Conservation (phyloP, 2,329 filamentous ascomycete genomes). For the Metarhizium album region DNA sequence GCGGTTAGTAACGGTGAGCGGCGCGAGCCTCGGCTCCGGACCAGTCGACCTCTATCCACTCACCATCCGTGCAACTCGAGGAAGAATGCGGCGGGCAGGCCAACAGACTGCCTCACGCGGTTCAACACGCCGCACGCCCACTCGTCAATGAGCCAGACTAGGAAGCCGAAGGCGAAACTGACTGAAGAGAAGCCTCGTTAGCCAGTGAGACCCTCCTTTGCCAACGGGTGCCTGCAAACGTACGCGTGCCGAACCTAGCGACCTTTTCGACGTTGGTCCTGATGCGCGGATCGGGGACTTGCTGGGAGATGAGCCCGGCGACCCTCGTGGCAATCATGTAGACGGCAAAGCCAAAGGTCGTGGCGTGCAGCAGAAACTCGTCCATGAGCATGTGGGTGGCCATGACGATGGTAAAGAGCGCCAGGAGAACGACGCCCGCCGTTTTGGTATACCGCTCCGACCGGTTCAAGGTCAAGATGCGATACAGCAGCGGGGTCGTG, state of each 20-base stretch:
- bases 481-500: constrained; percentile 29
- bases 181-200: constrained; percentile 12
- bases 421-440: constrained; percentile 12
- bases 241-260: constrained; percentile 12
- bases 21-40: too few relatives aligned
- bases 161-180: constrained; percentile 26
- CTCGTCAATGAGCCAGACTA: constrained; percentile 28
- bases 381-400: constrained; percentile 31
- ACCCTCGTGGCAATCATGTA: constrained; percentile 22
- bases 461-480: constrained; percentile 25
- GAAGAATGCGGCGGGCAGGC: constrained; percentile 26
- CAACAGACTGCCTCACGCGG: constrained; percentile 16
- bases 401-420: constrained; percentile 24
- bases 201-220: not conserved
- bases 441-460: constrained; percentile 14
- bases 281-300: constrained; percentile 17
- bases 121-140: constrained; percentile 22
- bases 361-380: constrained; percentile 29
- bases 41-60: constrained; percentile 6
- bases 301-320: constrained; percentile 20
- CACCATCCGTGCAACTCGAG: constrained; percentile 32
- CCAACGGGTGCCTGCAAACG: not conserved
- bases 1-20: not conserved
- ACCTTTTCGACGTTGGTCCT: constrained; percentile 12
- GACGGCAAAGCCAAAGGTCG: constrained; percentile 22